A percentile compares a stretch with the other conserved stretches of the same genome.
Conservation (phyloP, 2,329 filamentous ascomycete species). For the Diaporthe ilicicola region DNA sequence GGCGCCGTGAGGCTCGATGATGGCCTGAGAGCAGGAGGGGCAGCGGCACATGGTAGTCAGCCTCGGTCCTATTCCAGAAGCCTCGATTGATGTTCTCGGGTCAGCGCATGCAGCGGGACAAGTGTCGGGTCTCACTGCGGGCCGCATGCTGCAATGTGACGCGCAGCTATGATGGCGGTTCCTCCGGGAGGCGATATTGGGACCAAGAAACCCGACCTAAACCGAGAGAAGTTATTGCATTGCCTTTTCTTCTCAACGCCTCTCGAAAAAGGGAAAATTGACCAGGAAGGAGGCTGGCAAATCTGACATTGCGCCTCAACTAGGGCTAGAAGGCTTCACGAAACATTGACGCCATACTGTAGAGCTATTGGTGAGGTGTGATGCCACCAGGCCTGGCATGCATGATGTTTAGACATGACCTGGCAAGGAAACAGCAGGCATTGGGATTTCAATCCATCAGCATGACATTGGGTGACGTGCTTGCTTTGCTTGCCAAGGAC, state of each 20-base stretch:
- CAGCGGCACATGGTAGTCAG: background rate
- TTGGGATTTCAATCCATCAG: background rate
- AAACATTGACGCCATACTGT: slow-evolving; percentile 7
- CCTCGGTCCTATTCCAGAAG: background rate
- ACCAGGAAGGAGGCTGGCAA: background rate
- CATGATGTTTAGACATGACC: background rate
- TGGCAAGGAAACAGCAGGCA: slow-evolving; percentile 4
- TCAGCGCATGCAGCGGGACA: background rate
- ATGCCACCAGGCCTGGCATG: background rate
- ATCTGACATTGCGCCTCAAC: background rate
- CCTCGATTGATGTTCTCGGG: background rate
- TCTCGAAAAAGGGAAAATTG: background rate
- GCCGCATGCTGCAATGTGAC: slow-evolving; percentile 20
- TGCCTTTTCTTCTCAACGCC: background rate
- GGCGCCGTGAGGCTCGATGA: slow-evolving; percentile 13
- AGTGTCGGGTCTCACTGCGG: slow-evolving; percentile 4
- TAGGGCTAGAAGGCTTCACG: background rate
- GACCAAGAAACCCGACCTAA: background rate
- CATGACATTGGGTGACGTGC: slow-evolving; percentile 19
- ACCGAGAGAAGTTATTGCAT: too few species aligned
- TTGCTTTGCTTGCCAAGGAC: slow-evolving; percentile 21
- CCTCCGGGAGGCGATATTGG: slow-evolving; percentile 6
- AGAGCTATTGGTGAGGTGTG: background rate
- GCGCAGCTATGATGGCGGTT: slow-evolving; percentile 9
- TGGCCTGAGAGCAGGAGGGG: slow-evolving; percentile 16